Conservation (phyloP, 352 stramenopile genomes). For the Blastocystis sp. region DNA sequence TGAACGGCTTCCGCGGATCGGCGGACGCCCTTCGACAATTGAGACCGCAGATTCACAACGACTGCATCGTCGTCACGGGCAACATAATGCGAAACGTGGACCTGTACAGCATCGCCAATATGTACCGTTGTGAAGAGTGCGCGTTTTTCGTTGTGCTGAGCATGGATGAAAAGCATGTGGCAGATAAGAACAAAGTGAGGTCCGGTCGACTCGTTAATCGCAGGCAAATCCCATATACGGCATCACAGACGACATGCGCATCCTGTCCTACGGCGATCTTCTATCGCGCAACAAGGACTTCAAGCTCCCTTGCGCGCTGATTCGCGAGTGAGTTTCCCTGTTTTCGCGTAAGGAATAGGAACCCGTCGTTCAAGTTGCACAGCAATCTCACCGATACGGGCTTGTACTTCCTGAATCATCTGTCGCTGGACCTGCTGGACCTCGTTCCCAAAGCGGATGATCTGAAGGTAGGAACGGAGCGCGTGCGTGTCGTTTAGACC, state of each 20-base stretch:
- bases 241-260: slow-evolving; percentile 33
- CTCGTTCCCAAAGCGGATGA: background rate
- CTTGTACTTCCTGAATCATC: background rate
- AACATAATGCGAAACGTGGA: slow-evolving; percentile 19
- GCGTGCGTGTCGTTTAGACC: background rate
- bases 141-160: slow-evolving; percentile 14
- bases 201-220: background rate
- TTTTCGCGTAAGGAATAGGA: background rate
- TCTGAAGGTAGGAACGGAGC: background rate
- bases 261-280: slow-evolving; percentile 52
- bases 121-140: slow-evolving; percentile 10
- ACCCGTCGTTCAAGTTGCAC: slow-evolving; percentile 39
- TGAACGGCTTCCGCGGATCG: slow-evolving; percentile 25
- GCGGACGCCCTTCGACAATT: slow-evolving; percentile 9
- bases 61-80: slow-evolving; percentile 38
- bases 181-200: slow-evolving; percentile 39
- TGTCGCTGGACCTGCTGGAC: slow-evolving; percentile 3
- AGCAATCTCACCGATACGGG: slow-evolving; percentile 27
- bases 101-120: slow-evolving; percentile 10
- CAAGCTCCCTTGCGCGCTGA: slow-evolving; percentile 12
- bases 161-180: slow-evolving; percentile 12
- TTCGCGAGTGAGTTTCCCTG: background rate
- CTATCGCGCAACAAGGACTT: background rate
- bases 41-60: background rate
- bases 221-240: slow-evolving; percentile 44